Evolutionary conservation across 192 early-diverging fungal species (phyloP), one percentile per base, ranked within the genome.

Genomic region (Hyaloraphidium curvatum): DNA sequence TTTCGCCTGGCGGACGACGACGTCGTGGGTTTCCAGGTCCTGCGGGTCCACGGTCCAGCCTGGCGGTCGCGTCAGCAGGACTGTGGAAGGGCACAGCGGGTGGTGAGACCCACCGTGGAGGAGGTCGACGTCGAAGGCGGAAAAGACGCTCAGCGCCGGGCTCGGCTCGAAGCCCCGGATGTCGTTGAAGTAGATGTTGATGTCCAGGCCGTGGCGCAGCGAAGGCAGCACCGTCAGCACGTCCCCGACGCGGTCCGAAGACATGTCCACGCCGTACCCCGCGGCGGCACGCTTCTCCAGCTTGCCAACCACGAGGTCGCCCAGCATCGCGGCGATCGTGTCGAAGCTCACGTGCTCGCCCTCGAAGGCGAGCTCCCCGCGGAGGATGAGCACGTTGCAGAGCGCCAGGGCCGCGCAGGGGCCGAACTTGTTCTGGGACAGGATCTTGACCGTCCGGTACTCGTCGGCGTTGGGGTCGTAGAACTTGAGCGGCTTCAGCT

Each of bases 31-130:
- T 9, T 64, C 62, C 13, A 62, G 54, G 40, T 78, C 81, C 40
- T 75, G 64, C 17, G 77, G 73, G 50, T 83, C 83, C 21, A 75
- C 79, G 19, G 84, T 75, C 91, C 91, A 97, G 16, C 92, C 92
- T n/a, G n/a, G n/a, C n/a, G n/a, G n/a, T n/a, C n/a, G n/a, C n/a
- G n/a, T n/a, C n/a, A n/a, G n/a, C n/a, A n/a, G n/a, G n/a, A n/a
- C n/a, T n/a, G n/a, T n/a, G n/a, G n/a, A n/a, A n/a, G n/a, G n/a
- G n/a, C n/a, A n/a, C n/a, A n/a, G n/a, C n/a, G n/a, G n/a, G n/a
- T n/a, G n/a, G n/a, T n/a, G n/a, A n/a, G n/a, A n/a, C n/a, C n/a
- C n/a, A n/a, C n/a, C n/a, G 65, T 94, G 91, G 35, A 86, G 83
- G 4, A 94, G 60, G 17, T 74, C 68, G 1, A 94, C 82, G 27